Evolutionary conservation across 257 asterid species (phyloP), one percentile per base, ranked within the genome.

Genomic region (Penstemon davidsonii): DNA sequence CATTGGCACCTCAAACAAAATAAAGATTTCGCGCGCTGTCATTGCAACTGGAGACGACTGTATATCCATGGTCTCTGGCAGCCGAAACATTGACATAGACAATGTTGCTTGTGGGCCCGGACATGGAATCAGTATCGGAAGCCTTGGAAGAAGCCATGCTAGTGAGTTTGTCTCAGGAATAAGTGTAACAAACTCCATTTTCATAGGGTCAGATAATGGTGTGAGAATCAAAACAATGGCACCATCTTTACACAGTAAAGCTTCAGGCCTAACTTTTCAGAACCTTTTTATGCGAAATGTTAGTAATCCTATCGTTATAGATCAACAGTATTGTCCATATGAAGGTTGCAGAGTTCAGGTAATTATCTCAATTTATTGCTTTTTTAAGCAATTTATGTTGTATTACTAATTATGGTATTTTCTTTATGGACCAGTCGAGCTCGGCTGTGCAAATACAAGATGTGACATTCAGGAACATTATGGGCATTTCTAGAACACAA

Each of bases 31-130:
- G 0, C 33, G 8, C 5, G 58, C 86, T 0, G 19, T 65, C 5
- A 90, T 87, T 57, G 69, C 80, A 64, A 90, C 96, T 0, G 89
- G 95, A 0, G 96, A 90, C 62, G 95, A 86, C 62, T 90, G 96
- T 69, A 37, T 90, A 13, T 18, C 91, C 41, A 83, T 90, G 91
- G 83, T 87, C 51, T 67, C 86, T 0, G 96, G 95, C 3, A 81
- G 86, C 66, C 60, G 58, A 19, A 44, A 76, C 80, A 73, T 87
- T 9, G 76, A 79, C 10, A 83, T 87, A 19, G 13, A 73, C 6
- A 61, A 50, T 0, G 85, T 89, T 41, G 0, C 49, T 0, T 89
- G 95, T 56, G 95, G 96, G 2, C 96, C 96, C 3, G 93, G 95
- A 3, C 96, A 89, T 15, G 95, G 96, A 25, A 85, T 87, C 70